Percentiles rank a stretch among this genome's conserved stretches.
phyloP scores from a whole-genome alignment of 768 basidiomycete species.

The Asterophora lycoperdoides region DNA sequence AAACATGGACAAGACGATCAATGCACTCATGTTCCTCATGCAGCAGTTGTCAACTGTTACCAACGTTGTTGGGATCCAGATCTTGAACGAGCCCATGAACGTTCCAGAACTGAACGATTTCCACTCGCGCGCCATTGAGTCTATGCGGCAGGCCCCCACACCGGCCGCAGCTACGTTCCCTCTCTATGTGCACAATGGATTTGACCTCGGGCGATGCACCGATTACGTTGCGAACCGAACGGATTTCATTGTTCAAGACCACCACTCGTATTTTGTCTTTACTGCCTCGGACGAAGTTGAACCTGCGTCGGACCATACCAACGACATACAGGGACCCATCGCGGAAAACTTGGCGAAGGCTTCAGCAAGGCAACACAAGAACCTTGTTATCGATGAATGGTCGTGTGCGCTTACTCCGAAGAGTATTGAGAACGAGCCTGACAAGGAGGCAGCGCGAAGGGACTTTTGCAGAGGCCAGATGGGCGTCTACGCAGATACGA shows the following conservation, averaged over 20 bases:
- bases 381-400: slow-evolving; percentile 79
- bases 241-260: slow-evolving; percentile 69
- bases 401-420: slow-evolving; percentile 70
- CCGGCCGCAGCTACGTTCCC: slow-evolving; percentile 43
- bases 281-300: slow-evolving; percentile 46
- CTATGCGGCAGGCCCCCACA: slow-evolving; percentile 37
- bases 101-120: slow-evolving; percentile 42
- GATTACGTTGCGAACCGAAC: slow-evolving; percentile 42
- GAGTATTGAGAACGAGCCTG: slow-evolving; percentile 44
- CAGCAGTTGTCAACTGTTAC: slow-evolving; percentile 37
- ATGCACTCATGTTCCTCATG: slow-evolving; percentile 44
- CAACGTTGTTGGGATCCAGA: slow-evolving; percentile 57
- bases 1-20: slow-evolving; percentile 50
- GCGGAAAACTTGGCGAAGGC: slow-evolving; percentile 30
- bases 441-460: slow-evolving; percentile 40
- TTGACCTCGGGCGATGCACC: slow-evolving; percentile 51
- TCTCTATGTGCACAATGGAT: slow-evolving; percentile 67
- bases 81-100: slow-evolving; percentile 58
- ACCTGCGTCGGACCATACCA: slow-evolving; percentile 54
- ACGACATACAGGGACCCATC: slow-evolving; percentile 37
- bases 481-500: slow-evolving; percentile 48
- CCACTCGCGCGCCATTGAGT: slow-evolving; percentile 46
- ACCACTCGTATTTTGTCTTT: slow-evolving; percentile 73
- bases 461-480: slow-evolving; percentile 58
- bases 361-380: slow-evolving; percentile 28